A percentile compares a stretch with the other conserved stretches of the same genome.
Conservation (phyloP, 1,284 basidiomycete species). For the Tremellales sp. region DNA sequence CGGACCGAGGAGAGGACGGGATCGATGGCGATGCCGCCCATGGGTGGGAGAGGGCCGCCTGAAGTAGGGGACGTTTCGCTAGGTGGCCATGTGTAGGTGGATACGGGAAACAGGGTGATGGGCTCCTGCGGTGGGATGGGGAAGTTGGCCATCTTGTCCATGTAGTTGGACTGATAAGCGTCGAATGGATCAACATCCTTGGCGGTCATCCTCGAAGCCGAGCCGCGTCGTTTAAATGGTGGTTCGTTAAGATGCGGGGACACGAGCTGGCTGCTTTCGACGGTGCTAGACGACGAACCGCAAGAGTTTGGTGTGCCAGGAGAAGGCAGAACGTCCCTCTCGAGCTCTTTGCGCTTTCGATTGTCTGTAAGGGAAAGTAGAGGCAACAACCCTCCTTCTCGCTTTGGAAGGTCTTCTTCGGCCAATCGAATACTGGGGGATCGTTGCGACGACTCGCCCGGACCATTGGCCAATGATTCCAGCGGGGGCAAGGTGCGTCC, state of each 20-base stretch:
- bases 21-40: conserved; percentile 22
- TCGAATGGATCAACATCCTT: no score
- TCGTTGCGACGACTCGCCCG: neutral
- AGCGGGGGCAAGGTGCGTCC: no score
- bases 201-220: conserved; percentile 61
- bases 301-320: conserved; percentile 11
- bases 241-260: conserved; percentile 9
- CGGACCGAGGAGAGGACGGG: conserved; percentile 32
- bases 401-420: no score
- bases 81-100: conserved; percentile 16
- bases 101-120: conserved; percentile 28
- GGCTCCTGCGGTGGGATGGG: conserved; percentile 15
- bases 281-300: neutral
- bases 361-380: no score
- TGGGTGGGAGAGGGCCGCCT: neutral
- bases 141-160: conserved; percentile 9
- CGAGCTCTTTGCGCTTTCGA: conserved; percentile 6
- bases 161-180: conserved; percentile 52
- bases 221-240: conserved; percentile 63
- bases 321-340: conserved; percentile 3
- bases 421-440: no score
- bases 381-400: no score
- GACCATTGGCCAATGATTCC: no score
- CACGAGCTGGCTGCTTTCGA: no score
- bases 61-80: conserved; percentile 5